A percentile compares a stretch with the other conserved stretches of the same genome.
Conservation (phyloP, 768 basidiomycete species). For the Gymnopilus dilepis region DNA sequence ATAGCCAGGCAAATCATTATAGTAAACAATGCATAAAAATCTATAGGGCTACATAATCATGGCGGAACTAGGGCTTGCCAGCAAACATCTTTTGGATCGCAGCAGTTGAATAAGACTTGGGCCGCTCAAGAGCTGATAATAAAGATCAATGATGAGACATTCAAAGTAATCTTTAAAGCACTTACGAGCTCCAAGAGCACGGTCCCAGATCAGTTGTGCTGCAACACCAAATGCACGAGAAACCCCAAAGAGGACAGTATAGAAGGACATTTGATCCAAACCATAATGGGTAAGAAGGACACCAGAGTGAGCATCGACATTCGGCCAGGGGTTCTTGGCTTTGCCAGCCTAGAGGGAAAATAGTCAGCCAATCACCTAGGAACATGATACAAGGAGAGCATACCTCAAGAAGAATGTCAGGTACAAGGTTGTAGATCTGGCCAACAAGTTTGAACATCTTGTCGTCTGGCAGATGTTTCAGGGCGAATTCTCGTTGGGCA, state of each 20-base stretch:
- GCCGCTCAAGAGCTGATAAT: slow-evolving; percentile 76
- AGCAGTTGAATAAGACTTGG: slow-evolving; percentile 87
- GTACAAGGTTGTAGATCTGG: slow-evolving; percentile 87
- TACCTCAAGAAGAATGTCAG: slow-evolving; percentile 88
- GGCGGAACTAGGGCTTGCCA: slow-evolving; percentile 53
- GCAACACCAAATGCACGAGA: slow-evolving; percentile 93
- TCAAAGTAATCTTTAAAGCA: slow-evolving; percentile 21
- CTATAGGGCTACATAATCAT: no score
- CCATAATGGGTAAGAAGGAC: slow-evolving; percentile 87
- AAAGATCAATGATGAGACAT: neutral
- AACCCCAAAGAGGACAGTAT: slow-evolving; percentile 96
- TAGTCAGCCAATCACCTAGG: slow-evolving; percentile 2
- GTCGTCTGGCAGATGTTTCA: slow-evolving; percentile 85
- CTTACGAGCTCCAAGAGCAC: slow-evolving; percentile 89
- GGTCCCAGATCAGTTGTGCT: slow-evolving; percentile 92
- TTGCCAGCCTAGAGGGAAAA: slow-evolving; percentile 68
- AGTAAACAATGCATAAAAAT: no score
- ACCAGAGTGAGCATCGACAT: slow-evolving; percentile 97
- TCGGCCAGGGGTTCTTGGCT: slow-evolving; percentile 95
- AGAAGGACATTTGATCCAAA: slow-evolving; percentile 90
- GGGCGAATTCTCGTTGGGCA: slow-evolving; percentile 88
- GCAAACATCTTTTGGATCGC: slow-evolving; percentile 83
- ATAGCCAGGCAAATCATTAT: no score
- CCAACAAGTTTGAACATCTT: slow-evolving; percentile 94
- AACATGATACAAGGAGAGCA: neutral